These are phyloP conservation scores for Pseudotsuga menziesii DNA, from an alignment of 75 land plant species.

Conservation along the genomic window DNA sequence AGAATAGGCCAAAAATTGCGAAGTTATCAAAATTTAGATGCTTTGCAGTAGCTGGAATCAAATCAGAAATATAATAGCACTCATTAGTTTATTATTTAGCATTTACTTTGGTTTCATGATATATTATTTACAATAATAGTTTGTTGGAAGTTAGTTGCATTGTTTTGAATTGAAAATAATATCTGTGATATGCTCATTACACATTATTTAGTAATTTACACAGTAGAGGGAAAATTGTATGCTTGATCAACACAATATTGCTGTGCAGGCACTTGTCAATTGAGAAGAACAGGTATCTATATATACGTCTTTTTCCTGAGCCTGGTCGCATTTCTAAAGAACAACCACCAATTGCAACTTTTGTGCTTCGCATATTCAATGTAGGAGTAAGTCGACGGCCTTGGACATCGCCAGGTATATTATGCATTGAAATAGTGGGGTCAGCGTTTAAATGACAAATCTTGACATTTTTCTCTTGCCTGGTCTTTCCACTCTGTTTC, in stretches of 20 bases:
- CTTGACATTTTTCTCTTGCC: background rate
- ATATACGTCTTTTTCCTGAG: slow-evolving; percentile 66
- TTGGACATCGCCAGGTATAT: slow-evolving; percentile 51
- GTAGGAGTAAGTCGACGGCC: slow-evolving; percentile 46
- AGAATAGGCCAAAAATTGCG: background rate
- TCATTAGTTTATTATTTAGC: slow-evolving; percentile 3
- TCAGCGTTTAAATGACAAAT: background rate
- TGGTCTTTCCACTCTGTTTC: background rate
- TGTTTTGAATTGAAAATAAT: background rate
- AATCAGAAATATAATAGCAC: too few relatives aligned
- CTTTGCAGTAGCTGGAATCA: background rate
- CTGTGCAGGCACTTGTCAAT: slow-evolving; percentile 56
- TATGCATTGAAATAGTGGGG: background rate
- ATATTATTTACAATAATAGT: background rate
- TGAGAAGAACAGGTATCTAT: slow-evolving; percentile 63
- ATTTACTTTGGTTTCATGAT: slow-evolving; percentile 1
- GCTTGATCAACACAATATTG: slow-evolving; percentile 6
- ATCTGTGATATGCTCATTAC: background rate
- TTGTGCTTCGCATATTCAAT: slow-evolving; percentile 51
- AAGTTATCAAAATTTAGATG: background rate
- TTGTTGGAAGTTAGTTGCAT: background rate
- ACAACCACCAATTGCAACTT: slow-evolving; percentile 70
- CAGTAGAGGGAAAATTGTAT: background rate
- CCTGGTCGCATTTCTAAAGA: slow-evolving; percentile 47
- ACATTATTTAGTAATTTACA: background rate